These are phyloP conservation scores for Choiromyces venosus DNA, from an alignment of 495 filamentous ascomycete species.

Conservation along the genomic window DNA sequence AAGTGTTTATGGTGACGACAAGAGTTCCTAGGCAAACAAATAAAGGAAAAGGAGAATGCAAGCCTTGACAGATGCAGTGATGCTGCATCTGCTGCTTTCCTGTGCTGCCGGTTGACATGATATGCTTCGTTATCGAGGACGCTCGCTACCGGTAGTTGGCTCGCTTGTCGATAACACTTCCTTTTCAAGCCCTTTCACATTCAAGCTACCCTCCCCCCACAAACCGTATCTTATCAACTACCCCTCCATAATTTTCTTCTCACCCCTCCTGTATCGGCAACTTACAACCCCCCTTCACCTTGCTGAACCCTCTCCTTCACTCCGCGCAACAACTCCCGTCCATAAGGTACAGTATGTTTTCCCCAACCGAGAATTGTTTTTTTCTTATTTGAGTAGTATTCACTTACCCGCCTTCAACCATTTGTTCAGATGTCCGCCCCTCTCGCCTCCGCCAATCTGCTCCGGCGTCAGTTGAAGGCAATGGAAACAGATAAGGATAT, in stretches of 20 bases:
- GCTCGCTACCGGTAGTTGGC: slow-evolving; percentile 2
- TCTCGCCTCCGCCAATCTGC: slow-evolving; percentile 35
- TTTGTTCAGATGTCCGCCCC: slow-evolving; percentile 30
- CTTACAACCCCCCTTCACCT: slow-evolving; percentile 20
- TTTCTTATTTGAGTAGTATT: slow-evolving; percentile 18
- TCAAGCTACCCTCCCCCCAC: neutral
- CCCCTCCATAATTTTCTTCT: slow-evolving; percentile 10
- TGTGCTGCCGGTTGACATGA: neutral
- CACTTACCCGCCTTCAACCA: slow-evolving; percentile 8
- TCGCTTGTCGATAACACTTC: neutral
- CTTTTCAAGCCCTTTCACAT: neutral
- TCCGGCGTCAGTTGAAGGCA: slow-evolving; percentile 66
- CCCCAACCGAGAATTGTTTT: slow-evolving; percentile 11
- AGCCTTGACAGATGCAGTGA: neutral
- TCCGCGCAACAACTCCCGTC: neutral
- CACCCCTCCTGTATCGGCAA: slow-evolving; percentile 33
- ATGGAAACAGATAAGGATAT: slow-evolving; percentile 90
- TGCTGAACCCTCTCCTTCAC: slow-evolving; percentile 14
- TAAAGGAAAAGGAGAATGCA: neutral
- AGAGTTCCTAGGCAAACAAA: neutral
- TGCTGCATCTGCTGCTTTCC: neutral
- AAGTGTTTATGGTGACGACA: slow-evolving; percentile 2
- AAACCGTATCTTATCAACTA: neutral
- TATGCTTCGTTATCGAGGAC: neutral
- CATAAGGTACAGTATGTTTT: neutral